A percentile compares a stretch with the other conserved stretches of the same genome.
These are phyloP conservation scores for Starmerella bombi DNA, from an alignment of 805 yeast genomes.

Conservation along the genomic window DNA sequence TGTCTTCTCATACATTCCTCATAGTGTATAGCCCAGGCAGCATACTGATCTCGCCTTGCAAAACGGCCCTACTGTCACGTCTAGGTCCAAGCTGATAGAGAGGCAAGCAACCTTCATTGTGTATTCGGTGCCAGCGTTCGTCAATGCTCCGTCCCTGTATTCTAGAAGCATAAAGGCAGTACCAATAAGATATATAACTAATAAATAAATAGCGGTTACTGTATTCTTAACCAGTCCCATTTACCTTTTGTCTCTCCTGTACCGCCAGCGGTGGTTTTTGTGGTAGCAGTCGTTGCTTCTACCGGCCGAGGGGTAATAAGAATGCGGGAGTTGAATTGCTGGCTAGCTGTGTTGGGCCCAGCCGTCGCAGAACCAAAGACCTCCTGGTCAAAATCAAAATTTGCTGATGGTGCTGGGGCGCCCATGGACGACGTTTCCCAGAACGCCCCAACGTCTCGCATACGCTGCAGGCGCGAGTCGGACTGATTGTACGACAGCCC, in stretches of 20 bases:
- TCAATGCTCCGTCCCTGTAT: too few relatives aligned
- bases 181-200: too few relatives aligned
- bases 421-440: background rate
- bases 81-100: too few relatives aligned
- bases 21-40: too few relatives aligned
- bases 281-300: conserved; percentile 20
- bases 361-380: background rate
- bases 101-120: too few relatives aligned
- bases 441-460: background rate
- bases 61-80: too few relatives aligned
- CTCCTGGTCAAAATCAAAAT: background rate
- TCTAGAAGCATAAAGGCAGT: too few relatives aligned
- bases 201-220: too few relatives aligned
- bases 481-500: background rate
- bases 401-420: background rate
- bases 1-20: too few relatives aligned
- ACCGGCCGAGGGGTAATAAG: conserved; percentile 22
- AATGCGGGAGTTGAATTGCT: background rate
- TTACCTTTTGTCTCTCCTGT: conserved; percentile 12
- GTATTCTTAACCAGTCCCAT: conserved; percentile 23
- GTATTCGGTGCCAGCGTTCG: too few relatives aligned
- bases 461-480: background rate
- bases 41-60: too few relatives aligned
- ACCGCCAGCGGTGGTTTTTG: conserved; percentile 8
- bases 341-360: background rate